These are phyloP conservation scores for Hordeum pubiflorum DNA, from an alignment of 202 grass and related monocot genomes.

Conservation along the genomic window DNA sequence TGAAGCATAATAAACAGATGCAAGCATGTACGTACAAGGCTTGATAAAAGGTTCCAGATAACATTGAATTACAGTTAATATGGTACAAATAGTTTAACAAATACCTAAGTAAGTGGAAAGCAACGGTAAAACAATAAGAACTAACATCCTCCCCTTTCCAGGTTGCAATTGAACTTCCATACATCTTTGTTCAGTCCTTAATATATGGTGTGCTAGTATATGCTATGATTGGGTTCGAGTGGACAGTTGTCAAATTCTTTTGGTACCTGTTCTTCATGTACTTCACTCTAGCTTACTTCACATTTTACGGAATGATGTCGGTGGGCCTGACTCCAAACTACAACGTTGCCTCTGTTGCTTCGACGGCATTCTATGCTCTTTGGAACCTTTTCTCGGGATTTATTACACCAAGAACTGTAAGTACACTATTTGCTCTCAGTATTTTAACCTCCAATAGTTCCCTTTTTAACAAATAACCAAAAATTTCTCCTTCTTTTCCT, in stretches of 20 bases:
- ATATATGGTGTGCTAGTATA: conserved; percentile 64
- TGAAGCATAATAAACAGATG: conserved; percentile 12
- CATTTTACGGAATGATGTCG: conserved; percentile 75
- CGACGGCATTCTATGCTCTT: conserved; percentile 55
- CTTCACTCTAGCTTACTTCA: conserved; percentile 71
- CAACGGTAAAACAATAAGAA: background rate
- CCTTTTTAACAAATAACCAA: background rate
- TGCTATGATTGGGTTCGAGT: conserved; percentile 63
- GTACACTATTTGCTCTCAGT: background rate
- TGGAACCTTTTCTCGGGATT: conserved; percentile 78
- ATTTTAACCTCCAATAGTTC: background rate
- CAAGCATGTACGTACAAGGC: background rate
- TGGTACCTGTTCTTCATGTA: conserved; percentile 87
- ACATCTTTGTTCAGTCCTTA: conserved; percentile 53
- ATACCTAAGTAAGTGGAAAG: background rate
- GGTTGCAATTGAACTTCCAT: conserved; percentile 71
- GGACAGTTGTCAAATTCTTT: conserved; percentile 64
- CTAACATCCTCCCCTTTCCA: conserved; percentile 22
- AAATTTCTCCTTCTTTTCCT: background rate
- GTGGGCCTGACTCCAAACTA: conserved; percentile 66
- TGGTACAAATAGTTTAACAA: background rate
- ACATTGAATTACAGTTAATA: background rate
- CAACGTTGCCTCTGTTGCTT: conserved; percentile 47
- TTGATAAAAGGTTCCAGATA: background rate
- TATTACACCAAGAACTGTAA: conserved; percentile 66